Evolutionary conservation across 495 filamentous ascomycete species (phyloP), one percentile per base, ranked within the genome.

Genomic region (Podospora pseudocomata): DNA sequence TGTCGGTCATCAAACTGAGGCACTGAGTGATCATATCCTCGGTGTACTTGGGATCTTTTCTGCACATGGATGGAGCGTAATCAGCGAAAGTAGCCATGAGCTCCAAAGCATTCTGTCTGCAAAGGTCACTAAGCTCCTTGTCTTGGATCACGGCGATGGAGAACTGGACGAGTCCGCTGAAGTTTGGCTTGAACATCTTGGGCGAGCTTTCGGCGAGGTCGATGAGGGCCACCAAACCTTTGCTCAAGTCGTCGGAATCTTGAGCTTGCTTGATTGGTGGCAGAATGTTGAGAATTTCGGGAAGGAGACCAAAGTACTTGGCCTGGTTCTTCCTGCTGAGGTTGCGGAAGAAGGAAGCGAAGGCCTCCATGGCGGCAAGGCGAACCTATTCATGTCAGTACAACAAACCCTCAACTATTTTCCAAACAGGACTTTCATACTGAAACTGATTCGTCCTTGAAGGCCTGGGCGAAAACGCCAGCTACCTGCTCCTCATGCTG

Each of bases 51-150:
- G 90, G 77, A 74, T 99, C 93, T 73, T 97, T 98, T 77, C 88
- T 90, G 83, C 95, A 98, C 90, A 97, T 96, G 30, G 88, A 87
- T 13, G 96, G 92, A 1, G 90, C 90, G 70, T 95, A 94, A 72
- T 99, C 96, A 68, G 96, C 95, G 79, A 99, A 99, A 1, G 96
- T 99, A 30, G 93, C 94, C 90, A 99, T 96, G 58, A 99, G 84
- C 74, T 99, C 96, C 65, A 99, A 80, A 2, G 96, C 91, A 75
- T 97, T 98, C 77, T 99, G 96, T 69, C 96, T 86, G 62, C 93
- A 90, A 67, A 92, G 85, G 75, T 98, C 93, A 60, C 85, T 90
- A 32, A 98, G 85, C 63, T 97, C 95, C 82, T 97, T 98, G 72
- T 98, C 94, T 72, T 95, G 92, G 70, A 99, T 89, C 44, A 98